Conservation (phyloP, 2,329 filamentous ascomycete species). For the Basipetospora chlamydospora region DNA sequence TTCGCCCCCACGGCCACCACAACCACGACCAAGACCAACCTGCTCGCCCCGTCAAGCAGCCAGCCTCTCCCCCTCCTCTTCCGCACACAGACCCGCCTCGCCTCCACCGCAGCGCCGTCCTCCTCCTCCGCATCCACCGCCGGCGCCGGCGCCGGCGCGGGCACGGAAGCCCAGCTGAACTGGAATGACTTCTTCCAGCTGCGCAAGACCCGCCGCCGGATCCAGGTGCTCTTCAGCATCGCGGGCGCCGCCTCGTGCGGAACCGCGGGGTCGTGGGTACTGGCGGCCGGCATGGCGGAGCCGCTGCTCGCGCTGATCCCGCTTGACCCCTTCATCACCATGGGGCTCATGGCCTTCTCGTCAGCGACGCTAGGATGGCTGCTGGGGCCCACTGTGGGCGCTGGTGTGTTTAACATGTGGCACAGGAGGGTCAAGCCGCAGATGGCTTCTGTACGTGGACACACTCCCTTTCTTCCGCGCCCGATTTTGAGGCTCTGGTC, state of each 20-base stretch:
- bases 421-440: conserved; percentile 57
- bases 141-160: conserved; percentile 15
- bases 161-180: conserved; percentile 36
- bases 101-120: too few species aligned
- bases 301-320: conserved; percentile 56
- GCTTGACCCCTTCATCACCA: conserved; percentile 73
- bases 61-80: conserved; percentile 12
- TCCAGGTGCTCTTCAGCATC: conserved; percentile 67
- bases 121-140: conserved; percentile 9
- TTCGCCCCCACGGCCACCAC: conserved; percentile 11
- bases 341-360: conserved; percentile 66
- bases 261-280: conserved; percentile 44
- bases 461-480: neutral
- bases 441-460: conserved; percentile 51
- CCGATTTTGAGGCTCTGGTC: neutral
- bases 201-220: conserved; percentile 68
- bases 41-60: conserved; percentile 8
- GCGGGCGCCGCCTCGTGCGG: conserved; percentile 48
- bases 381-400: conserved; percentile 68
- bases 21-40: conserved; percentile 8
- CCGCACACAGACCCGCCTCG: conserved; percentile 6
- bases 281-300: conserved; percentile 61
- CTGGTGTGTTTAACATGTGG: conserved; percentile 60
- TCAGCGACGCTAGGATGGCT: conserved; percentile 80
- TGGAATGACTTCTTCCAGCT: conserved; percentile 93